phyloP scores from a whole-genome alignment of 129 eudicot genomes.

The Cynara cardunculus region DNA sequence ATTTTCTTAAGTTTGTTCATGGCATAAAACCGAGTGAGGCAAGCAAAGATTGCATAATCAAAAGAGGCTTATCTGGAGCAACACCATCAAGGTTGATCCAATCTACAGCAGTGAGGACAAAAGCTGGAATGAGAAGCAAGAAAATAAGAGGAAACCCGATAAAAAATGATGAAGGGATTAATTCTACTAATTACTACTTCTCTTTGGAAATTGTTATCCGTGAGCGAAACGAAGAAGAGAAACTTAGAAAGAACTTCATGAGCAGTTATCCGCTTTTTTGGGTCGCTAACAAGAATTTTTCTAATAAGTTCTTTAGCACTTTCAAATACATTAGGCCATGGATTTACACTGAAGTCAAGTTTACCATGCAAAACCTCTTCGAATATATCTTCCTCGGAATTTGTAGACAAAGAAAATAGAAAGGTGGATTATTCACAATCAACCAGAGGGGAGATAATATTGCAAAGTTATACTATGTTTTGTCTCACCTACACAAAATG shows the following conservation, averaged over 20 bases:
- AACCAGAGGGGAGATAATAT: neutral
- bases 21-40: conserved; percentile 70
- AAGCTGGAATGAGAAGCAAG: neutral
- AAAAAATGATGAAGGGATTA: no score
- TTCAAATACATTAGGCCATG: conserved; percentile 75
- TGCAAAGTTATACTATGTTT: neutral
- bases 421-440: neutral
- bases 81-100: conserved; percentile 63
- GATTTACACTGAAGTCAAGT: no score
- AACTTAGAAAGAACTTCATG: conserved; percentile 68
- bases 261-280: conserved; percentile 60
- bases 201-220: no score
- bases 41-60: conserved; percentile 67
- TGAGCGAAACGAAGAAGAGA: neutral
- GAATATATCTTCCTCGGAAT: no score
- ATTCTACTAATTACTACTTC: no score
- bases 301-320: conserved; percentile 64
- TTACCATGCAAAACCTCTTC: no score
- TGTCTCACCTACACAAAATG: conserved; percentile 74
- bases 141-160: neutral
- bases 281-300: conserved; percentile 67
- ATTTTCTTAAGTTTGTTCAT: conserved; percentile 88
- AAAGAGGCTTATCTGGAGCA: conserved; percentile 83
- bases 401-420: no score
- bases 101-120: conserved; percentile 23